These are phyloP conservation scores for Podila clonocystis DNA, from an alignment of 192 early-diverging fungal genomes.

Conservation along the genomic window DNA sequence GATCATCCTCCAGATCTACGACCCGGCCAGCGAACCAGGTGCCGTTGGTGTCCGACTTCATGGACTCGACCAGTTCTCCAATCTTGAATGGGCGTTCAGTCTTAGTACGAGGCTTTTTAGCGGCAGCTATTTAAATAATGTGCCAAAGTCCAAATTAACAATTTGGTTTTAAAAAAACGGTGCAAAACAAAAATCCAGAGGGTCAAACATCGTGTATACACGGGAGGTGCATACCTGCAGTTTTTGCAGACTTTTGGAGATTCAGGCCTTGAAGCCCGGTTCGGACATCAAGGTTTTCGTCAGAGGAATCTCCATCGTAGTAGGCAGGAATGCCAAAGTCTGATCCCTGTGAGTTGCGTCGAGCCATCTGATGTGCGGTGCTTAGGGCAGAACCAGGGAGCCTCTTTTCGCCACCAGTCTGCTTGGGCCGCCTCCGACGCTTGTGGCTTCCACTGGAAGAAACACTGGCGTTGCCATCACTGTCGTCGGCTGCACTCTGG, in stretches of 20 bases:
- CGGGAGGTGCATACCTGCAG: conserved; percentile 18
- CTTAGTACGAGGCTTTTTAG: conserved; percentile 40
- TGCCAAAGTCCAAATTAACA: not conserved
- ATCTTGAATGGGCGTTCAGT: conserved; percentile 46
- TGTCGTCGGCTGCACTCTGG: conserved; percentile 48
- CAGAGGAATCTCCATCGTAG: conserved; percentile 29
- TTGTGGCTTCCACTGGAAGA: conserved; percentile 47
- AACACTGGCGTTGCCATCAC: conserved; percentile 47
- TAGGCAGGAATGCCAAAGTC: conserved; percentile 24
- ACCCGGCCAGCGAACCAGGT: conserved; percentile 49
- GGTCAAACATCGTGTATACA: no score
- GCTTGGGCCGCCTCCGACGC: conserved; percentile 41
- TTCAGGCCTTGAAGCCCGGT: conserved; percentile 41
- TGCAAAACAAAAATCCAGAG: no score
- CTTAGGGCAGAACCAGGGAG: conserved; percentile 34
- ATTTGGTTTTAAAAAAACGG: no score
- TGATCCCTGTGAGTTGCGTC: conserved; percentile 34
- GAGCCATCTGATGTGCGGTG: conserved; percentile 16
- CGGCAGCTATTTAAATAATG: not conserved
- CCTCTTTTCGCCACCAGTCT: conserved; percentile 24
- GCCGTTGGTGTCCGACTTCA: conserved; percentile 47
- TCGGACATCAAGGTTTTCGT: conserved; percentile 39
- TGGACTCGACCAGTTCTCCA: conserved; percentile 44
- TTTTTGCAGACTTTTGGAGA: conserved; percentile 30
- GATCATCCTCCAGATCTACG: conserved; percentile 46